Base-by-base conservation (phyloP, 257 asterid genomes). In the Ilex aquifolium region DNA sequence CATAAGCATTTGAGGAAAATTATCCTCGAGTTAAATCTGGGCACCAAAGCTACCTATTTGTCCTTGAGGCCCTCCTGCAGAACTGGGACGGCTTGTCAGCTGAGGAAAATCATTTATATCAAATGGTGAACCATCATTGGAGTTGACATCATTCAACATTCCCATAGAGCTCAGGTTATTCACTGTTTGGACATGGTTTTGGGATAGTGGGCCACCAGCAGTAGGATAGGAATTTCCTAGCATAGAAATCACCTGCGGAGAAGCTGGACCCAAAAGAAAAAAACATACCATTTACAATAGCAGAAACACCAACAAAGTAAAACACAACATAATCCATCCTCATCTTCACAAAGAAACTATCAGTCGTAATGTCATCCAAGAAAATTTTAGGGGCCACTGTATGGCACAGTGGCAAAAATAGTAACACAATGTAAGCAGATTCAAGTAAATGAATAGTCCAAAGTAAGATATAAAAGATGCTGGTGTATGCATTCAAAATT, bases 91-190 rank as follows among this genome's bases (percentile, higher is more conserved):
- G 57, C 91, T 87, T 61, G 83, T 76, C 61, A 86, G 81, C 81
- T 91, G 98, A 60, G 96, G 91, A 75, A 91, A 91, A 76, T 91
- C 98, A 68, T 80, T 88, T 66, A 81, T 82, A 84, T 86, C 96
- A 72, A 88, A 82, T 67, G 88, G 51, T 67, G 85, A 72, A 65
- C 72, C 80, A 56, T 90, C 96, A 49, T 77, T 86, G 30, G 85
- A 79, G 79, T 76, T 85, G 50, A 87, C 66, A 32, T 88, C 94
- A 44, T 81, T 91, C 71, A 88, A 65, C 79, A 91, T 72, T 60
- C 77, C 81, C 87, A 82, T 77, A 67, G 79, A 79, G 67, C 88
- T 80, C 67, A 76, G 78, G 69, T 80, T 78, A 75, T 69, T 84
- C 78, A 90, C 84, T 51, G 87, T 79, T 81, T 86, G 98, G 71